Base-by-base conservation (phyloP, 2,329 filamentous ascomycete species). In the Ceratocystis cubensis region DNA sequence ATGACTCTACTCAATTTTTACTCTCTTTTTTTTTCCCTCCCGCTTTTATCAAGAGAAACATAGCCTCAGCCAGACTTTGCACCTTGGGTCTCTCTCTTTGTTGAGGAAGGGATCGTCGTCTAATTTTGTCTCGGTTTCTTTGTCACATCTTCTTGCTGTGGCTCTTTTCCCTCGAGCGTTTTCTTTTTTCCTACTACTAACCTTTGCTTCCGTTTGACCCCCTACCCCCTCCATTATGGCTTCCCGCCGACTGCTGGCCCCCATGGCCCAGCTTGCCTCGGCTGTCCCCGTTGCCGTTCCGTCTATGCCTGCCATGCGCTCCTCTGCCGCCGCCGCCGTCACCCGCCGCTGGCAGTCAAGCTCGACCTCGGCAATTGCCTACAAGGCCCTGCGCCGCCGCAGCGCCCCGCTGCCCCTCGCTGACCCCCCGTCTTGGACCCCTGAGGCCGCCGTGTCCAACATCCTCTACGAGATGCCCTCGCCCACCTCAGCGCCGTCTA, bases 381-480 rank as follows among this genome's bases (percentile, higher is more conserved):
- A 97, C 85, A 99, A 99, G 82, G 91, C 93, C 67, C 84, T 97
- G 70, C 93, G 96, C 75, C 89, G 91, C 73, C 90, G 93, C 70
- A 89, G 93, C 69, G 88, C 89, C 22, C 89, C 92, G 69, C 85
- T 91, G 25, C 89, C 96, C 65, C 88, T 90, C 66, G 87, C 84
- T 70, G 85, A 89, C 71, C 81, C 88, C 66, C 82, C 88, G 33
- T 81, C 91, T 10, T 91, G 91, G 82, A 96, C 93, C 73, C 92
- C 92, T 46, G 92, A 94, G 72, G 91, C 94, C 20, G 94, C 94
- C 71, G 94, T 99, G 71, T 96, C 91, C 75, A 96, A 93, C 76
- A 99, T 99, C 75, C 89, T 99, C 76, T 99, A 99, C 81, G 94
- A 99, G 82, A 97, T 92, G 2, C 94, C 94, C 5, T 82, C 89